Base-by-base conservation (phyloP, 1,284 basidiomycete genomes). In the Tilletia caries region DNA sequence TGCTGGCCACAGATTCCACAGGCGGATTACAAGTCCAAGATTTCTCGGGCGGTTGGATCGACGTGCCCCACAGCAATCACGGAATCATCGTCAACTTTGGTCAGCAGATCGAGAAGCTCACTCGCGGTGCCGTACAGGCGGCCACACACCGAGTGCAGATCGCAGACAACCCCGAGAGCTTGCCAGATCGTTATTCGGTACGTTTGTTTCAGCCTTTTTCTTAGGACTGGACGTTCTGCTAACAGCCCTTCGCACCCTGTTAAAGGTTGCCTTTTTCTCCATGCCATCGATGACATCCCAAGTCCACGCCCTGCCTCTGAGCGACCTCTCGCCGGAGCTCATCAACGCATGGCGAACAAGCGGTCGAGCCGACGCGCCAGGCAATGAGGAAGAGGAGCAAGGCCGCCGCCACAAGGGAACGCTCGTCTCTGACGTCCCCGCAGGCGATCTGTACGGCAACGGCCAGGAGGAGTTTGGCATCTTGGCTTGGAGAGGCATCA, bases 21-120 rank as follows among this genome's bases (percentile, higher is more conserved):
- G 71, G 66, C 23, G 79, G 79, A 3, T 58, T 80, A 20, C 71
- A 80, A 67, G 78, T 71, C 2, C 76, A 80, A 67, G 70, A 76
- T 52, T 72, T 76, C 18, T 25, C 64, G 18, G 79, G 79, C 2
- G 43, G 37, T 12, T 80, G 79, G 79, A 44, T 80, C 23, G 67
- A 68, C 32, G 73, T 80, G 8, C 78, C 76, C 0, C 70, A 73
- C 68, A 66, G 73, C 4, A 50, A 69, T 18, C 54, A 67, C 33
- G 52, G 58, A 15, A 73, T 76, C 37, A 71, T 80, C 48, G 76
- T 79, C 72, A 80, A 80, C 58, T 76, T 78, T 52, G 79, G 79
- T n/a, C 79, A 80, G 64, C 79, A 80, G 48, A 70, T 80, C 25
- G 79, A 80, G 52, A 67, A 69, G 27, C 66, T 79, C 2, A 74